phyloP scores from a whole-genome alignment of 2,329 filamentous ascomycete species.

The Pseudogymnoascus verrucosus region DNA sequence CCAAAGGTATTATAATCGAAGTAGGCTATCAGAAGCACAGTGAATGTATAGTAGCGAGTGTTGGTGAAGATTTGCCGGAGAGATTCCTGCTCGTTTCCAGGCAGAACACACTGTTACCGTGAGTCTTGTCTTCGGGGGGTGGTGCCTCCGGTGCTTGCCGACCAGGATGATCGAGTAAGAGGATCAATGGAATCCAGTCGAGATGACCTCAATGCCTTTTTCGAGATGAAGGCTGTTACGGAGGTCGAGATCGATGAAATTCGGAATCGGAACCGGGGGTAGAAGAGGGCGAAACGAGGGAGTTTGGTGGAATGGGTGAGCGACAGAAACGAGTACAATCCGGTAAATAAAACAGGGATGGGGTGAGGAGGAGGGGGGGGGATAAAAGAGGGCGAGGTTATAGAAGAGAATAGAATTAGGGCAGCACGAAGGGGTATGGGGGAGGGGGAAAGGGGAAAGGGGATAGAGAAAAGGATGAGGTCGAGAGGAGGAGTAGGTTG shows the following conservation, averaged over 20 bases:
- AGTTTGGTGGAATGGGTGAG: background rate
- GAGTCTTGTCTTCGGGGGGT: constrained; percentile 9
- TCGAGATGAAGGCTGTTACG: background rate
- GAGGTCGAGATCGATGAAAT: background rate
- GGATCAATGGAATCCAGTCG: constrained; percentile 7
- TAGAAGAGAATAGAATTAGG: constrained; percentile 29
- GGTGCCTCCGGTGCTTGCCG: background rate
- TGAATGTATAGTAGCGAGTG: constrained; percentile 23
- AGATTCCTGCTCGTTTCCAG: constrained; percentile 13
- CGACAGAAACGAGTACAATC: constrained; percentile 13
- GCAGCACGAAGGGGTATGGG: constrained; percentile 24
- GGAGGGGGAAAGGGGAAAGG: constrained; percentile 21
- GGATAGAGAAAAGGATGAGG: constrained; percentile 25
- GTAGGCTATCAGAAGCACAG: constrained; percentile 1
- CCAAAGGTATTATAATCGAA: constrained; percentile 9
- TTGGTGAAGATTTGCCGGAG: constrained; percentile 17
- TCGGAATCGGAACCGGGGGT: background rate
- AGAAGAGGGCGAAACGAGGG: background rate
- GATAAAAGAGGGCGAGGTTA: constrained; percentile 23
- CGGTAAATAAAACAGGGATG: constrained; percentile 17
- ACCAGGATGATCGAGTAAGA: background rate
- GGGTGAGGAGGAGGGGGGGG: constrained; percentile 18
- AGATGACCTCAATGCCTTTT: background rate
- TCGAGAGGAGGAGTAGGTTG: constrained; percentile 24
- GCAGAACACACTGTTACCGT: constrained; percentile 27